Base-by-base conservation (phyloP, 345 rosid species). In the Dimocarpus longan region DNA sequence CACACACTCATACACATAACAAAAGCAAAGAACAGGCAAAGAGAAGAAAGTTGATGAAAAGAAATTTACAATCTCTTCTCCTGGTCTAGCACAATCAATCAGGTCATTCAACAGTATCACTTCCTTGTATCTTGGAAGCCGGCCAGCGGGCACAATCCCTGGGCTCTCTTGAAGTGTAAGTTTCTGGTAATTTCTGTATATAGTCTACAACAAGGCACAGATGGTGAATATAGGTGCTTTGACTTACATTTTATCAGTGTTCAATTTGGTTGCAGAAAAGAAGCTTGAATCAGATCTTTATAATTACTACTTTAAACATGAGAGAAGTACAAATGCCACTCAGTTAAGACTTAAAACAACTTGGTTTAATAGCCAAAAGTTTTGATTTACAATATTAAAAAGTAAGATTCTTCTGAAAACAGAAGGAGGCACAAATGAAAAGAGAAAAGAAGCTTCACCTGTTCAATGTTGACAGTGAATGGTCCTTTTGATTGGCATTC, bases 111-210 rank as follows among this genome's bases (percentile, higher is more conserved):
- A 77, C 77, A 94, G 81, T 78, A 96, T 96, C 81, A 96, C 98
- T 91, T 96, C 98, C 87, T 96, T 96, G 92, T 91, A 91, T 92
- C 99, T 91, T 65, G 99, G 98, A 82, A 96, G 98, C 80, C 98
- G 89, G 63, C 99, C 99, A 37, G 99, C 99, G 77, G 98, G 99
- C 62, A 96, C 98, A 74, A 92, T 96, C 84, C 98, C 98, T 66
- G 99, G 99, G 84, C 98, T 94, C 89, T 96, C 99, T 85, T 94
- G 98, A 69, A 96, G 94, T 39, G 97, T 93, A 66, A 96, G 95
- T 83, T 96, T 96, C 89, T 96, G 99, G 83, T 94, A 96, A 78
- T 96, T 96, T 80, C 98, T 89, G 85, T 96, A 96, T 81, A 96
- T 86, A 21, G 99, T 96, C 99, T 96, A 91, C 78, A 88, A 67